Evolutionary conservation across 2,329 filamentous ascomycete genomes (phyloP).

Genomic region (Tothia fuscella): DNA sequence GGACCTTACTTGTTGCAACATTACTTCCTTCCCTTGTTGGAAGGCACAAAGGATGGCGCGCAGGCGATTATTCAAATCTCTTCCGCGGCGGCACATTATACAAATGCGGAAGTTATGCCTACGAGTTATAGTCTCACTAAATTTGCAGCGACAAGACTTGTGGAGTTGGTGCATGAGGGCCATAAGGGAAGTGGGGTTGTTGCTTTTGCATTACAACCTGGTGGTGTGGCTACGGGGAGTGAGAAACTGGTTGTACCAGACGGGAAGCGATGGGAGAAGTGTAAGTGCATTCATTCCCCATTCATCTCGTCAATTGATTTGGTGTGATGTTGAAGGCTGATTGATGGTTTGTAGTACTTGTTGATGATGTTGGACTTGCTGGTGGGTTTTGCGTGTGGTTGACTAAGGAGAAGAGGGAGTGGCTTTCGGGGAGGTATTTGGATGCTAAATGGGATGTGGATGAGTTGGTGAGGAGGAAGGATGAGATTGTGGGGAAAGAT

Average conservation of each 20-base stretch:
- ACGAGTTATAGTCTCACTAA: constrained; percentile 10
- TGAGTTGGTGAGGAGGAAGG: constrained; percentile 1
- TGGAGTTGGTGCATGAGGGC: constrained; percentile 36
- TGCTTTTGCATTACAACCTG: constrained; percentile 19
- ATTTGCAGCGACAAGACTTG: constrained; percentile 8
- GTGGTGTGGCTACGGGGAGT: constrained; percentile 17
- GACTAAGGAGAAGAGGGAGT: constrained; percentile 5
- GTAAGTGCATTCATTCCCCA: neutral
- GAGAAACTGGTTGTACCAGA: neutral
- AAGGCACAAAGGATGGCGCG: constrained; percentile 7
- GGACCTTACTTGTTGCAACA: constrained; percentile 1
- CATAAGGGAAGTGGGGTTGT: constrained; percentile 18
- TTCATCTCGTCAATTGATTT: neutral
- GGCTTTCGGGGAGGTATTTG: constrained; percentile 7
- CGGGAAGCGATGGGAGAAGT: constrained; percentile 9
- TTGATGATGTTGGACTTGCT: constrained; percentile 6
- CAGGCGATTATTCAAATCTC: constrained; percentile 7
- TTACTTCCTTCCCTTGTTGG: constrained; percentile 9
- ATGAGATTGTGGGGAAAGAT: constrained; percentile 3
- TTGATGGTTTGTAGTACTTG: neutral
- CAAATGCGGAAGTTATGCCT: constrained; percentile 3
- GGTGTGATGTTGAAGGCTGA: too few relatives aligned
- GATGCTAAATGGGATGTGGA: constrained; percentile 8
- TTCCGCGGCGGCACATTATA: constrained; percentile 9
- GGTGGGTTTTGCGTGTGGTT: constrained; percentile 7